A percentile compares a stretch with the other conserved stretches of the same genome.
Evolutionary conservation across 2,329 filamentous ascomycete species (phyloP).

Genomic region (Huntiella savannae): DNA sequence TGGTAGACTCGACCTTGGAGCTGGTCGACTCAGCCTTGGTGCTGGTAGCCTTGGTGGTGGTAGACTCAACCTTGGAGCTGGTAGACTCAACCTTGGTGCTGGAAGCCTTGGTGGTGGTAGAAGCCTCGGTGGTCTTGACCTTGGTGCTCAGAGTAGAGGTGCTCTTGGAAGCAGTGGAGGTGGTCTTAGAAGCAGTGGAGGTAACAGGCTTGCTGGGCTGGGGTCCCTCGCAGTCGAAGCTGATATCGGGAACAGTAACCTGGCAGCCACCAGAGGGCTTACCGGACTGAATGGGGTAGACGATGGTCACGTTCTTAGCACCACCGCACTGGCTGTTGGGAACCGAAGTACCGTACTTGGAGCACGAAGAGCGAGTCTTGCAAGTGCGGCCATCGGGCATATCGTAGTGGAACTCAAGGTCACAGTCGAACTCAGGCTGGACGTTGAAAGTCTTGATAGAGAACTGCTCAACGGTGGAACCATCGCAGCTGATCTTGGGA

Average conservation of each 20-base stretch:
- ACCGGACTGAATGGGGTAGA: slow-evolving; percentile 39
- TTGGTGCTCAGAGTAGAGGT: slow-evolving; percentile 11
- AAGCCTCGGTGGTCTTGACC: slow-evolving; percentile 13
- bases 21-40: slow-evolving; percentile 11
- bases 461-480: slow-evolving; percentile 36
- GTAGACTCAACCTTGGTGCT: slow-evolving; percentile 12
- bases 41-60: slow-evolving; percentile 10
- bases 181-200: slow-evolving; percentile 8
- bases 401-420: slow-evolving; percentile 69
- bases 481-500: slow-evolving; percentile 38
- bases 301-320: slow-evolving; percentile 60
- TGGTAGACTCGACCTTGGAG: slow-evolving; percentile 6
- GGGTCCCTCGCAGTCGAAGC: slow-evolving; percentile 46
- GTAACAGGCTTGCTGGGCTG: slow-evolving; percentile 12
- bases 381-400: slow-evolving; percentile 71
- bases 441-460: slow-evolving; percentile 60
- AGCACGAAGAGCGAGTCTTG: slow-evolving; percentile 58
- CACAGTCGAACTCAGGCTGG: slow-evolving; percentile 52
- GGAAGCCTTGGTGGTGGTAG: slow-evolving; percentile 3
- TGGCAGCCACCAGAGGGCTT: slow-evolving; percentile 41
- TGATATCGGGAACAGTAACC: slow-evolving; percentile 54
- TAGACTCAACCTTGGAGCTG: slow-evolving; percentile 1
- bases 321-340: slow-evolving; percentile 84
- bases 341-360: slow-evolving; percentile 46
- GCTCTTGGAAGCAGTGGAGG: slow-evolving; percentile 12